Evolutionary conservation across 108 stramenopile species (phyloP).

Genomic region (Cyclotella kingstonii): DNA sequence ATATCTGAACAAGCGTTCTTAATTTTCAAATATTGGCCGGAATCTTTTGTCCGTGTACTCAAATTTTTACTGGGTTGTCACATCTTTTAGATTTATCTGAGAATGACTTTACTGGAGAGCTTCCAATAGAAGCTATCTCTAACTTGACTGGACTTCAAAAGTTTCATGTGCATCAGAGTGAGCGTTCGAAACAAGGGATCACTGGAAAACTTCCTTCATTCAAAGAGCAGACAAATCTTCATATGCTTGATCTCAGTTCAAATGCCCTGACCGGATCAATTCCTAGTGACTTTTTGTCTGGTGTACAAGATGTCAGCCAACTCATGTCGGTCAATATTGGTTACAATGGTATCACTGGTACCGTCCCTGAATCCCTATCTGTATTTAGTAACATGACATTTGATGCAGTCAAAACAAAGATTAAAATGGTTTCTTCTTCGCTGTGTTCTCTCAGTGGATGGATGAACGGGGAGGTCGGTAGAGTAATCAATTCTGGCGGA

Average conservation of each 20-base stretch:
- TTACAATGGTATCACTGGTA: slow-evolving; percentile 53
- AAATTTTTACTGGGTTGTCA: not conserved
- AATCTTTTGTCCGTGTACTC: not conserved
- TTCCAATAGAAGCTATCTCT: slow-evolving; percentile 39
- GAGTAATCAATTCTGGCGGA: slow-evolving; percentile 31
- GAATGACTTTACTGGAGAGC: slow-evolving; percentile 44
- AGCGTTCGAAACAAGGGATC: slow-evolving; percentile 42
- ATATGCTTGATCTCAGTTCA: slow-evolving; percentile 57
- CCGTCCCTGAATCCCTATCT: slow-evolving; percentile 39
- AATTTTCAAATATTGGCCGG: too few species aligned
- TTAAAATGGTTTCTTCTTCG: slow-evolving; percentile 5
- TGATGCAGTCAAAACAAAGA: slow-evolving; percentile 32
- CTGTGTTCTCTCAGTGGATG: slow-evolving; percentile 32
- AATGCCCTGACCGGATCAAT: slow-evolving; percentile 64
- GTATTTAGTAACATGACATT: slow-evolving; percentile 40
- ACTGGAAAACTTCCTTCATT: slow-evolving; percentile 59
- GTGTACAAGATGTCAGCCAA: slow-evolving; percentile 30
- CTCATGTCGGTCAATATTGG: slow-evolving; percentile 40
- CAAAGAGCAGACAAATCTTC: slow-evolving; percentile 44
- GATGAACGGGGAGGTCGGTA: slow-evolving; percentile 45
- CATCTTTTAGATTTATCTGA: slow-evolving; percentile 35
- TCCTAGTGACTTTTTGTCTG: slow-evolving; percentile 57
- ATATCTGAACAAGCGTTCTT: too few species aligned
- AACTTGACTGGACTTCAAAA: slow-evolving; percentile 47
- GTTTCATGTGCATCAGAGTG: slow-evolving; percentile 49